phyloP scores from a whole-genome alignment of 495 filamentous ascomycete species.

The Aspergillus biplanus region DNA sequence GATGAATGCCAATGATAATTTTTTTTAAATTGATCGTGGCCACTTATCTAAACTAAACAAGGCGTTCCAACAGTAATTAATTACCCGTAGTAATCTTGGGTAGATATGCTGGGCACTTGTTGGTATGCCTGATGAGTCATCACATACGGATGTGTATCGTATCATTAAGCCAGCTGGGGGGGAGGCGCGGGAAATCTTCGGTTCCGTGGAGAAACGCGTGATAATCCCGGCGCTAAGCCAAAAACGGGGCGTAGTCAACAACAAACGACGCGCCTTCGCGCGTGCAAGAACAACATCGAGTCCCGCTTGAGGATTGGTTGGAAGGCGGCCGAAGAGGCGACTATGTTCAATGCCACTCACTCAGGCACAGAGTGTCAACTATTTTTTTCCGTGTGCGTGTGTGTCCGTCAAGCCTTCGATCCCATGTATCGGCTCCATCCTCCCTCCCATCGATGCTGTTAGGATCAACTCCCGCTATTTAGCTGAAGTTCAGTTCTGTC shows the following conservation, averaged over 20 bases:
- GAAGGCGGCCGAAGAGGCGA: slow-evolving; percentile 21
- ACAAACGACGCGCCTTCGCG: slow-evolving; percentile 32
- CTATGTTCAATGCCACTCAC: slow-evolving; percentile 7
- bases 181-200: slow-evolving; percentile 16
- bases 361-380: slow-evolving; percentile 22
- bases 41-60: too few species aligned
- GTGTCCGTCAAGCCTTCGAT: slow-evolving; percentile 4
- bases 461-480: slow-evolving; percentile 5
- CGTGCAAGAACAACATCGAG: slow-evolving; percentile 26
- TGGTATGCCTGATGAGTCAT: slow-evolving; percentile 1
- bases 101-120: too few species aligned
- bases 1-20: too few species aligned
- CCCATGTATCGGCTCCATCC: slow-evolving; percentile 2
- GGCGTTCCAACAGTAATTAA: too few species aligned
- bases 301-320: slow-evolving; percentile 28
- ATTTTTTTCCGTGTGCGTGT: slow-evolving; percentile 14
- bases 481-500: slow-evolving; percentile 3
- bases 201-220: slow-evolving; percentile 25
- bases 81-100: too few species aligned
- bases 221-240: slow-evolving; percentile 25
- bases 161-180: slow-evolving; percentile 16
- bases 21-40: too few species aligned
- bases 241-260: slow-evolving; percentile 22
- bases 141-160: slow-evolving; percentile 17
- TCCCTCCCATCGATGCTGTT: slow-evolving; percentile 5